A percentile compares a stretch with the other conserved stretches of the same genome.
These are phyloP conservation scores for Sutorius eximius DNA, from an alignment of 1,284 basidiomycete genomes.

Conservation along the genomic window DNA sequence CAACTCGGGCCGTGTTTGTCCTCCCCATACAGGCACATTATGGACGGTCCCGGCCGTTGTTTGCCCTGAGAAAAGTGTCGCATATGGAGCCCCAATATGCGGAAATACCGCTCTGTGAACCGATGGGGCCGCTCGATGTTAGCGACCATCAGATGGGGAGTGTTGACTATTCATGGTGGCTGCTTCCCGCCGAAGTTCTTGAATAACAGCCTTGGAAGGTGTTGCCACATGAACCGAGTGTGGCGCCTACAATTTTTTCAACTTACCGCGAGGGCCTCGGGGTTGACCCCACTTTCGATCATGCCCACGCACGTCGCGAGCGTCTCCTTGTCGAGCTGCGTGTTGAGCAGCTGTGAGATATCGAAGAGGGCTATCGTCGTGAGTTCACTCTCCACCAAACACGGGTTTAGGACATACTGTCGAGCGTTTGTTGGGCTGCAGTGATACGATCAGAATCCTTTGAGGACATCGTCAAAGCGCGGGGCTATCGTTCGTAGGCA, in stretches of 20 bases:
- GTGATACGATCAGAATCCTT: constrained; percentile 63
- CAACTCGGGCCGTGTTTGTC: constrained; percentile 5
- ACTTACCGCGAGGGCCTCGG: constrained; percentile 82
- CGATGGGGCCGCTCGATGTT: neutral
- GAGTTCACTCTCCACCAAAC: neutral
- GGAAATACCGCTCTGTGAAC: neutral
- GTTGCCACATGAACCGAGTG: constrained; percentile 5
- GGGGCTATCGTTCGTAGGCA: neutral
- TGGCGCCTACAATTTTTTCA: neutral
- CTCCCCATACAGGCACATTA: constrained; percentile 13
- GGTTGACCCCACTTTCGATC: constrained; percentile 84
- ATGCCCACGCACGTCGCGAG: constrained; percentile 79
- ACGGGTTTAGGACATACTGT: constrained; percentile 55
- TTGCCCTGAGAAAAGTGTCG: constrained; percentile 3
- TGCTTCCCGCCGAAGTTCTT: constrained; percentile 70
- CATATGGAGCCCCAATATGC: neutral
- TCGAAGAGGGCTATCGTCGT: constrained; percentile 65
- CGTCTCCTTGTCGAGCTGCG: constrained; percentile 78
- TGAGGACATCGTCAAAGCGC: constrained; percentile 44
- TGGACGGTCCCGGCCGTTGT: neutral
- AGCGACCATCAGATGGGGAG: constrained; percentile 20
- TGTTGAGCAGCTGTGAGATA: constrained; percentile 81
- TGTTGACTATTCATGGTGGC: constrained; percentile 35
- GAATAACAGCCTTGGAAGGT: constrained; percentile 61
- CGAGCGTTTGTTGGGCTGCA: constrained; percentile 78